phyloP scores from a whole-genome alignment of 176 grass and related monocot species.

The Bothriochloa decipiens region DNA sequence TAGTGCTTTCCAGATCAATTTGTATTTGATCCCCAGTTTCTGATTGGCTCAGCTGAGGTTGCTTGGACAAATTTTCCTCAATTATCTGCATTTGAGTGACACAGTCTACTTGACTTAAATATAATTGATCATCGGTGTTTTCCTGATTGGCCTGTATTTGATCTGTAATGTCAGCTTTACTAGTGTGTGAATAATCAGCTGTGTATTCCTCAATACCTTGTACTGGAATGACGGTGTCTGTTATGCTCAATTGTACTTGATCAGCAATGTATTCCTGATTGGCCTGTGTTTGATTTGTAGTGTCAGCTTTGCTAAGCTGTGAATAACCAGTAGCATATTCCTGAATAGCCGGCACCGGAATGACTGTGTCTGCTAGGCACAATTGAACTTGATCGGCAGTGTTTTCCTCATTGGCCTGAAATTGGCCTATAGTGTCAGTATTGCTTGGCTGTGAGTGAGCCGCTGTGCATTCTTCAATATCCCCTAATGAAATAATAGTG shows the following conservation, averaged over 20 bases:
- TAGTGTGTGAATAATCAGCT: slow-evolving; percentile 4
- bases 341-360: neutral
- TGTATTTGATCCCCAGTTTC: slow-evolving; percentile 29
- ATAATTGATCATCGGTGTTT: slow-evolving; percentile 28
- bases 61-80: slow-evolving; percentile 18
- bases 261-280: slow-evolving; percentile 2
- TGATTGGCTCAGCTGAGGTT: slow-evolving; percentile 30
- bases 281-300: neutral
- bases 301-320: neutral
- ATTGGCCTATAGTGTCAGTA: slow-evolving; percentile 1
- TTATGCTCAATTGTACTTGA: slow-evolving; percentile 18
- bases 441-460: neutral
- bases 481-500: neutral
- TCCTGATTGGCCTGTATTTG: slow-evolving; percentile 7
- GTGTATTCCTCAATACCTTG: slow-evolving; percentile 7
- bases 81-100: slow-evolving; percentile 16
- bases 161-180: neutral
- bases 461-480: neutral
- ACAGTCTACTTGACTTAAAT: slow-evolving; percentile 5
- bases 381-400: slow-evolving; percentile 12
- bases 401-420: slow-evolving; percentile 10
- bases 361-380: neutral
- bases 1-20: slow-evolving; percentile 29
- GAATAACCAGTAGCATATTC: slow-evolving; percentile 1
- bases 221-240: slow-evolving; percentile 17